A percentile compares a stretch with the other conserved stretches of the same genome.
These are phyloP conservation scores for Rhodotorula sp. DNA, from an alignment of 1,284 basidiomycete genomes.

Conservation along the genomic window DNA sequence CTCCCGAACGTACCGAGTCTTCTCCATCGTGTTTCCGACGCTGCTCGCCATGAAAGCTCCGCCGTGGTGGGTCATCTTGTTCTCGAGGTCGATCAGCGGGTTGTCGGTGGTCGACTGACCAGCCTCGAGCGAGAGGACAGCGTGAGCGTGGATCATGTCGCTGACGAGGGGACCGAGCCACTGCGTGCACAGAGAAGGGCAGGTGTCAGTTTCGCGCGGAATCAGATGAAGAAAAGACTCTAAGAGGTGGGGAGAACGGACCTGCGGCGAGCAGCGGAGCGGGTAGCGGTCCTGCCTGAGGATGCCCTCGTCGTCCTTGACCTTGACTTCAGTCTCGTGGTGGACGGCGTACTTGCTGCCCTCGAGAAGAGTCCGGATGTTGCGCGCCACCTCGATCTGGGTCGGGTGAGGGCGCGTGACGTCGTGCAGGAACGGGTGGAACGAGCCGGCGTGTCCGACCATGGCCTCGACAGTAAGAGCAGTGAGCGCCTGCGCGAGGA, in stretches of 20 bases:
- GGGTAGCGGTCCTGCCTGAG: conserved; percentile 76
- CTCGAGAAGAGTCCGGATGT: conserved; percentile 62
- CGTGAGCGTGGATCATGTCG: conserved; percentile 67
- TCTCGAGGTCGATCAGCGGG: conserved; percentile 67
- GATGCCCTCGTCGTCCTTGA: conserved; percentile 67
- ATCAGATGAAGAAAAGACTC: not conserved
- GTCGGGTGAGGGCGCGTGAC: conserved; percentile 80
- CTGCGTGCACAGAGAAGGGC: conserved; percentile 1
- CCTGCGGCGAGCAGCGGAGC: conserved; percentile 71
- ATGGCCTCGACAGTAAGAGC: conserved; percentile 78
- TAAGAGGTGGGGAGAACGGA: no score
- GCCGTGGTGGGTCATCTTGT: conserved; percentile 70
- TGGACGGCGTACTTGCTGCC: conserved; percentile 66
- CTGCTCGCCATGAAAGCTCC: conserved; percentile 75
- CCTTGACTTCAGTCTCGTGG: conserved; percentile 63
- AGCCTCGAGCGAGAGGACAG: conserved; percentile 65
- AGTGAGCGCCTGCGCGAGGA: conserved; percentile 73
- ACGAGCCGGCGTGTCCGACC: conserved; percentile 67
- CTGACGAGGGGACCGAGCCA: conserved; percentile 84
- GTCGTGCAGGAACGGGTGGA: conserved; percentile 76
- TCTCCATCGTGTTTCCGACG: conserved; percentile 83
- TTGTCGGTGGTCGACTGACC: conserved; percentile 86
- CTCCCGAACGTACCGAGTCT: conserved; percentile 55
- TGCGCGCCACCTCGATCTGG: conserved; percentile 71
- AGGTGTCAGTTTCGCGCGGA: not conserved